Evolutionary conservation across 352 stramenopile species (phyloP).

Genomic region (Globisporangium takayamanum): DNA sequence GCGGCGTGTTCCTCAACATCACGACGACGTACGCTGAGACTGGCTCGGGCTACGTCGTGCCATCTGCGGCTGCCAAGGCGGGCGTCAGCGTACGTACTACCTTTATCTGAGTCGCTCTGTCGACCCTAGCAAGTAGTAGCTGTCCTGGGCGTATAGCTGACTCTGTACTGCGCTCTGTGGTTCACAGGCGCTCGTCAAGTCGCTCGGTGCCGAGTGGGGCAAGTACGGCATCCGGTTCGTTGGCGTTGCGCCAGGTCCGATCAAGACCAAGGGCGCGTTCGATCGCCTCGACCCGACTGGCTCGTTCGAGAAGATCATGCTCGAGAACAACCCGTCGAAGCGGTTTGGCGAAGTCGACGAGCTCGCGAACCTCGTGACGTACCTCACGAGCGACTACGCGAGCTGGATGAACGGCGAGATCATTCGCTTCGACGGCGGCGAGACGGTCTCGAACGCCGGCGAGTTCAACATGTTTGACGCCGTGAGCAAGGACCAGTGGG

Average conservation of each 20-base stretch:
- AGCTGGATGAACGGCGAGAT: slow-evolving; percentile 82
- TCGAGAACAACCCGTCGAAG: slow-evolving; percentile 61
- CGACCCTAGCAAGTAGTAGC: too few species aligned
- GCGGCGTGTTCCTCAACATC: slow-evolving; percentile 95
- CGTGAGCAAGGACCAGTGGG: slow-evolving; percentile 62
- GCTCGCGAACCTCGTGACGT: slow-evolving; percentile 71
- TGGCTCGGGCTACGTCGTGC: slow-evolving; percentile 92
- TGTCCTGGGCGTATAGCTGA: too few species aligned
- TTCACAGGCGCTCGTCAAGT: slow-evolving; percentile 91
- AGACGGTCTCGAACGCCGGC: slow-evolving; percentile 64
- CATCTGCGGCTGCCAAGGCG: slow-evolving; percentile 93
- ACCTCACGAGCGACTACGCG: slow-evolving; percentile 75
- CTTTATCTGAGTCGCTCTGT: neutral
- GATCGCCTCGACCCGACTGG: slow-evolving; percentile 69
- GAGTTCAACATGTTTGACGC: slow-evolving; percentile 78
- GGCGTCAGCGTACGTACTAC: slow-evolving; percentile 71
- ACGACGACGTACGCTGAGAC: slow-evolving; percentile 94
- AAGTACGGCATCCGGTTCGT: slow-evolving; percentile 93
- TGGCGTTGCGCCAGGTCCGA: slow-evolving; percentile 94
- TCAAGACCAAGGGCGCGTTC: slow-evolving; percentile 85
- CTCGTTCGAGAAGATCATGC: slow-evolving; percentile 57
- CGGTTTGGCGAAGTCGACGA: slow-evolving; percentile 75
- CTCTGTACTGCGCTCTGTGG: too few species aligned
- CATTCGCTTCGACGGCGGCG: slow-evolving; percentile 73
- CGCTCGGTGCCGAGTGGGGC: slow-evolving; percentile 95